Evolutionary conservation across 1,139 yeast genomes (phyloP).

Genomic region (Kodamaea fungicola): DNA sequence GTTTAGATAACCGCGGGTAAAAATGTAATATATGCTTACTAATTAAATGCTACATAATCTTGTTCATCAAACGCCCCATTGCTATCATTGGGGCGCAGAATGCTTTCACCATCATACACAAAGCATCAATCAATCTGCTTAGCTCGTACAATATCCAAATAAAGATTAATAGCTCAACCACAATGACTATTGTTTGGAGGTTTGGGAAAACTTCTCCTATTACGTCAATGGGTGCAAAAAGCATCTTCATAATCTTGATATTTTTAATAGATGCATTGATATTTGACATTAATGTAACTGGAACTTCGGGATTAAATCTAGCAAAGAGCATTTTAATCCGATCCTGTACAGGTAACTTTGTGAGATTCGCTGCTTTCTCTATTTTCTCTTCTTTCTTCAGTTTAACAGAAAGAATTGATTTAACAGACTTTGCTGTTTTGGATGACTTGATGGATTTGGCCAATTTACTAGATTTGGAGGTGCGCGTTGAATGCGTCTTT

Average conservation of each 20-base stretch:
- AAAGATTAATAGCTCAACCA: constrained; percentile 38
- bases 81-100: constrained; percentile 50
- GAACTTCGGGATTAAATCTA: constrained; percentile 6
- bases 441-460: constrained; percentile 1
- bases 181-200: constrained; percentile 37
- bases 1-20: no score
- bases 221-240: constrained; percentile 44
- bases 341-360: neutral
- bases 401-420: neutral
- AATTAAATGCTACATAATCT: constrained; percentile 23
- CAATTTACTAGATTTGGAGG: neutral
- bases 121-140: constrained; percentile 41
- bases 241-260: constrained; percentile 33
- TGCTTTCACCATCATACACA: constrained; percentile 47
- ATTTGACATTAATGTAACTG: constrained; percentile 19
- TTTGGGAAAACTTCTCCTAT: constrained; percentile 38
- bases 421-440: neutral
- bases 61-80: constrained; percentile 43
- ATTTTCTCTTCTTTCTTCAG: no score
- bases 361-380: no score
- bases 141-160: constrained; percentile 44
- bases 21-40: no score
- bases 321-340: constrained; percentile 1
- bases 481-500: neutral
- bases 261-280: constrained; percentile 34